Conservation (phyloP, 225 moss, liverwort and hornwort genomes). For the Asterella californica region DNA sequence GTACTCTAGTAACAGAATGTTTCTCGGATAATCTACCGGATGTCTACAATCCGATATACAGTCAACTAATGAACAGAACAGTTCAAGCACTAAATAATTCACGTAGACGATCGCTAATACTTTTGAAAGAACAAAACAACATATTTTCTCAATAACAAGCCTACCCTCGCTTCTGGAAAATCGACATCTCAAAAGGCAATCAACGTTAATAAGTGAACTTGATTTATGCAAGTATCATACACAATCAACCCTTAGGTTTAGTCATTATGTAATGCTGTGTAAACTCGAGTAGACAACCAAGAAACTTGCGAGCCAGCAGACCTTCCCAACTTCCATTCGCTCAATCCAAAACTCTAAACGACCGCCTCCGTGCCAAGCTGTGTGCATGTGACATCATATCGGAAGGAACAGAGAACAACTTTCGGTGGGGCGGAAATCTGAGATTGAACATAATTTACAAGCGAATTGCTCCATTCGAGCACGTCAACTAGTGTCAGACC, state of each 20-base stretch:
- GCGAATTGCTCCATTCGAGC: not conserved
- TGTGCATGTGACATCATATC: slow-evolving; percentile 21
- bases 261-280: not conserved
- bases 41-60: no score
- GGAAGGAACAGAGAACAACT: not conserved
- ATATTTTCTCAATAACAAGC: no score
- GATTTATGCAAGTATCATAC: not conserved
- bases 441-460: slow-evolving; percentile 19
- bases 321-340: not conserved
- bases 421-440: slow-evolving; percentile 25
- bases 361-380: slow-evolving; percentile 42
- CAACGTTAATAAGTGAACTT: not conserved
- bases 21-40: no score
- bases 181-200: not conserved
- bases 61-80: no score
- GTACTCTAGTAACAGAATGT: no score
- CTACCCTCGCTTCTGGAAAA: no score
- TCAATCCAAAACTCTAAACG: slow-evolving; percentile 3
- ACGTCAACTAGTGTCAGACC: not conserved
- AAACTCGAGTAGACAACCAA: not conserved
- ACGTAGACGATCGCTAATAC: no score
- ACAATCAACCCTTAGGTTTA: not conserved
- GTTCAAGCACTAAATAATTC: no score
- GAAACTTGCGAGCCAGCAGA: not conserved
- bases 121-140: no score